Percentiles rank a stretch among this genome's conserved stretches.
Conservation (phyloP, 495 filamentous ascomycete species). For the Glarea lozoyensis region DNA sequence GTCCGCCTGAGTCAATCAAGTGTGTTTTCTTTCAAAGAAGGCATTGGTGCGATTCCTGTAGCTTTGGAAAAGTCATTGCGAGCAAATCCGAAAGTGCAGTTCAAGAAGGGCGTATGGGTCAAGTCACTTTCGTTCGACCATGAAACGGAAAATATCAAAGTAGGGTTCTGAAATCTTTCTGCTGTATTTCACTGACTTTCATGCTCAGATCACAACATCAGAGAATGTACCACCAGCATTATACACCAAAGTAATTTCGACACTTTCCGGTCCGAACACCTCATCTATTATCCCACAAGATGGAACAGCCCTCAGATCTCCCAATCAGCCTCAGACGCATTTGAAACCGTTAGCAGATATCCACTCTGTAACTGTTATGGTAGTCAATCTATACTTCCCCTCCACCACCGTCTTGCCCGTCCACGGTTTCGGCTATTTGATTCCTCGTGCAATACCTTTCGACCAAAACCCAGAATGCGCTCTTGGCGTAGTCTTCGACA, state of each 20-base stretch:
- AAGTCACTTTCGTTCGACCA: slow-evolving; percentile 14
- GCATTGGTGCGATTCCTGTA: slow-evolving; percentile 39
- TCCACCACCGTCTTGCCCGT: slow-evolving; percentile 52
- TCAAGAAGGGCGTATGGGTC: slow-evolving; percentile 33
- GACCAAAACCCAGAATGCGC: slow-evolving; percentile 74
- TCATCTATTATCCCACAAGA: no score
- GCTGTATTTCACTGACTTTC: no score
- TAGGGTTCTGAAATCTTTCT: slow-evolving; percentile 15
- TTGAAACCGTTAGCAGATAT: slow-evolving; percentile 44
- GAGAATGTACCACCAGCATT: slow-evolving; percentile 7
- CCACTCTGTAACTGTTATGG: slow-evolving; percentile 72
- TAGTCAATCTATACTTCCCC: slow-evolving; percentile 81
- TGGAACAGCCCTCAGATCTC: no score
- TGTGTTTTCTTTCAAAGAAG: slow-evolving; percentile 49
- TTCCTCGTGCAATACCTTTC: slow-evolving; percentile 59
- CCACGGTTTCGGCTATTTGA: slow-evolving; percentile 83
- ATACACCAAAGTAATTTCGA: slow-evolving; percentile 63
- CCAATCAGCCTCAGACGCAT: slow-evolving; percentile 27
- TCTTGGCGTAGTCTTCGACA: slow-evolving; percentile 89
- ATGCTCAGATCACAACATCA: slow-evolving; percentile 23
- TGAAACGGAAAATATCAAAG: slow-evolving; percentile 14
- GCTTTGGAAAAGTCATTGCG: slow-evolving; percentile 32
- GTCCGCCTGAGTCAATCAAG: slow-evolving; percentile 21
- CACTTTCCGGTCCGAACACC: slow-evolving; percentile 46
- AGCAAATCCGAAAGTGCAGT: slow-evolving; percentile 33